Conservation (phyloP, 192 early-diverging fungal genomes). For the Kickxella alabastrina region DNA sequence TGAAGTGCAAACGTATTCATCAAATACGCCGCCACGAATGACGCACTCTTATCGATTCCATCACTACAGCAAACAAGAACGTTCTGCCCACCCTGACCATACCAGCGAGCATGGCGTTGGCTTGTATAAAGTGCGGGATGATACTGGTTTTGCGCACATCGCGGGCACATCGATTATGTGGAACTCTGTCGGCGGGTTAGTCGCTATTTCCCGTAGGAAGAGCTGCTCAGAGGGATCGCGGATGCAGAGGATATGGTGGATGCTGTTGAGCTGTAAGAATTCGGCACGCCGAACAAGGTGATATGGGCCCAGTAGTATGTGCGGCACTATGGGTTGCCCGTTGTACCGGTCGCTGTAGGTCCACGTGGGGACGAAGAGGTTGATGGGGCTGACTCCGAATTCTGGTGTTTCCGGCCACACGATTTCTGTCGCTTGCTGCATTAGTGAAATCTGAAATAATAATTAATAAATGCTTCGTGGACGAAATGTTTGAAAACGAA, state of each 20-base stretch:
- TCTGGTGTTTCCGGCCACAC: slow-evolving; percentile 29
- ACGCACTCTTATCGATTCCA: slow-evolving; percentile 79
- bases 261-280: slow-evolving; percentile 52
- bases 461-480: too few relatives aligned
- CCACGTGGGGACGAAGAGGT: slow-evolving; percentile 30
- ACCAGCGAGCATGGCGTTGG: slow-evolving; percentile 57
- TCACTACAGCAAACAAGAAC: slow-evolving; percentile 72
- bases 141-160: slow-evolving; percentile 71
- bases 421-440: background rate
- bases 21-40: slow-evolving; percentile 85
- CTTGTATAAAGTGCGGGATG: slow-evolving; percentile 71
- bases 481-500: too few relatives aligned
- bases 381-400: slow-evolving; percentile 19
- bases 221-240: slow-evolving; percentile 64
- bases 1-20: slow-evolving; percentile 71
- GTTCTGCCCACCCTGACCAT: slow-evolving; percentile 46
- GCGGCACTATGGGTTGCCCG: slow-evolving; percentile 37
- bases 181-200: slow-evolving; percentile 59
- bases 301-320: slow-evolving; percentile 77
- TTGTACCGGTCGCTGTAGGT: slow-evolving; percentile 37
- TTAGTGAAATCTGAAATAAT: slow-evolving; percentile 1
- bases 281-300: slow-evolving; percentile 59
- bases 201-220: slow-evolving; percentile 52
- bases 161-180: slow-evolving; percentile 69
- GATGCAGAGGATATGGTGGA: slow-evolving; percentile 78